Evolutionary conservation across 2,329 filamentous ascomycete genomes (phyloP).

Genomic region (Pyrenochaeta sp.): DNA sequence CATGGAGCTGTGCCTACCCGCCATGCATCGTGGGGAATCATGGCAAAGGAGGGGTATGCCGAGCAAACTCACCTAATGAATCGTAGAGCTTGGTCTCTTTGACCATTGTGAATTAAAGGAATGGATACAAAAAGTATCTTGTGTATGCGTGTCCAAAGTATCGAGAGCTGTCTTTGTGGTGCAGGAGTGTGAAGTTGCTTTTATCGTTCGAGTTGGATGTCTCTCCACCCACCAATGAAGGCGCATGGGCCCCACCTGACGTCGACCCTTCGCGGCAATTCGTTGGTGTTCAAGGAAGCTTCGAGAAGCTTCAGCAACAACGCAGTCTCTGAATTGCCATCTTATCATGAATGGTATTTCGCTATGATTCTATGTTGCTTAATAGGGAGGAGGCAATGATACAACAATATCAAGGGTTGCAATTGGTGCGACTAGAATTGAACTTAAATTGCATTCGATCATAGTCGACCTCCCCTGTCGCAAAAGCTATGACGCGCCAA

Average conservation of each 20-base stretch:
- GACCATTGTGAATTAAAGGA: slow-evolving; percentile 71
- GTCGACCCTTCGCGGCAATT: slow-evolving; percentile 11
- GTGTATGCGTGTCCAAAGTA: slow-evolving; percentile 18
- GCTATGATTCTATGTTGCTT: background rate
- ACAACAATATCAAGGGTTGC: slow-evolving; percentile 25
- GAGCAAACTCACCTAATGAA: slow-evolving; percentile 63
- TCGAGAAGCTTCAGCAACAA: slow-evolving; percentile 49
- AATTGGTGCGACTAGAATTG: slow-evolving; percentile 29
- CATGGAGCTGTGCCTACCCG: slow-evolving; percentile 9
- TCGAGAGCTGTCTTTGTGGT: slow-evolving; percentile 17
- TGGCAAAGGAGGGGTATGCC: slow-evolving; percentile 32
- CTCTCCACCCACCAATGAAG: slow-evolving; percentile 39
- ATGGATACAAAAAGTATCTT: slow-evolving; percentile 14
- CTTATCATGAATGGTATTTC: slow-evolving; percentile 6
- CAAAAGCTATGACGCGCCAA: slow-evolving; percentile 40
- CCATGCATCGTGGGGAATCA: slow-evolving; percentile 13
- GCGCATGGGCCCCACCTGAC: slow-evolving; percentile 27
- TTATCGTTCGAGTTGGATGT: slow-evolving; percentile 36
- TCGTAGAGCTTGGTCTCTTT: slow-evolving; percentile 97
- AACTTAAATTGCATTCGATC: slow-evolving; percentile 28
- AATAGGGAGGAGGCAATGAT: background rate
- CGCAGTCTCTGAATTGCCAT: slow-evolving; percentile 8
- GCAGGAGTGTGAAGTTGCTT: slow-evolving; percentile 34
- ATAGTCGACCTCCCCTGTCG: slow-evolving; percentile 35
- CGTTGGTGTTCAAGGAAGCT: slow-evolving; percentile 36